Base-by-base conservation (phyloP, 1,139 yeast genomes). In the Sugiyamaella sp. region DNA sequence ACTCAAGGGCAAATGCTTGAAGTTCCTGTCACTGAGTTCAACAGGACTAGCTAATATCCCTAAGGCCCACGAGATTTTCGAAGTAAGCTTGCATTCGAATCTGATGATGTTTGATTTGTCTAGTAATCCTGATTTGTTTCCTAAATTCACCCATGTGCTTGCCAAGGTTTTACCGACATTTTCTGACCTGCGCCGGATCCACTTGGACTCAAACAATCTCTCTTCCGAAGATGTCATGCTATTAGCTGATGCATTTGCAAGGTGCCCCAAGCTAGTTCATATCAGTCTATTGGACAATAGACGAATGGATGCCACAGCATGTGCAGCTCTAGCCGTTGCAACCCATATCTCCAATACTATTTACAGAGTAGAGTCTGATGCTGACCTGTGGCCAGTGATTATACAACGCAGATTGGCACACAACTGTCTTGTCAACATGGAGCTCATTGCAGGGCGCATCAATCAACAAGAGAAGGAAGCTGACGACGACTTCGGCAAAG, bases 381-480 rank as follows among this genome's bases (percentile, higher is more conserved):
- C 81, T 60, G 86, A 81, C 49, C 70, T 78, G 56, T 78, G 89
- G 54, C 81, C 88, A 16, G 90, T 85, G 58, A 83, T 82, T 58
- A 75, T 90, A 47, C 81, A 86, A 25, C 87, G 90, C 40, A 80
- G 91, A 67, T 81, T 90, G 58, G 95, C 95, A 0, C 80, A 87
- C 57, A 86, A 86, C 65, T 76, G 91, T 64, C 84, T 90, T 85
- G 80, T 86, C 64, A 90, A 90, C 66, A 85, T 90, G 86, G 91
- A 89, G 51, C 51, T 58, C 14, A 51, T 60, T 16, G 62, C 67
- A 12, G 61, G 63, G 17, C 63, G 63, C n/a, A 60, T 56, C 24
- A 49, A 53, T 17, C 50, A 70, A 37, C 63, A 70, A 41, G 71
- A 71, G 50, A 73, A 72, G 61, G 70, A 74, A 53, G 72, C 73